phyloP scores from a whole-genome alignment of 495 filamentous ascomycete species.

The Filosporella fistucella region DNA sequence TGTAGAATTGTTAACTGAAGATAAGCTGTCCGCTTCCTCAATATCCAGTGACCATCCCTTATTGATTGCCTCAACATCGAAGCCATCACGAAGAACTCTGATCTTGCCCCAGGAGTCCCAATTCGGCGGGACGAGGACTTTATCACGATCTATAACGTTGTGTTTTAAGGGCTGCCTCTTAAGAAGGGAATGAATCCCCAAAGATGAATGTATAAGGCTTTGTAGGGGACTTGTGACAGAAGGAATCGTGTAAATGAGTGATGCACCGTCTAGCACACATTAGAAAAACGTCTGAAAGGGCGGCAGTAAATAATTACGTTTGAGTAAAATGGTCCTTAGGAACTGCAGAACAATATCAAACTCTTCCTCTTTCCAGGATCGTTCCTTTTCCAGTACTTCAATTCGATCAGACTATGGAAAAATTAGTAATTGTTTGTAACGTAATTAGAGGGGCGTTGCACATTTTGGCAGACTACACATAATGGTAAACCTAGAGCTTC shows the following conservation, averaged over 20 bases:
- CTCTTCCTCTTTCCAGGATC: conserved; percentile 88
- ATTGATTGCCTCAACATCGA: conserved; percentile 84
- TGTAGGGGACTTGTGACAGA: conserved; percentile 75
- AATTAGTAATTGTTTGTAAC: conserved; percentile 10
- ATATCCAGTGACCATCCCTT: conserved; percentile 82
- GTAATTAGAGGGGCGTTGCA: too few species aligned
- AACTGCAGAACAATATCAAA: conserved; percentile 91
- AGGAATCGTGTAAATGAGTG: conserved; percentile 84
- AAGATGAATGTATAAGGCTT: conserved; percentile 77
- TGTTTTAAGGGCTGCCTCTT: conserved; percentile 82
- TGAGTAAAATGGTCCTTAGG: conserved; percentile 77
- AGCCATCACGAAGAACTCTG: conserved; percentile 85
- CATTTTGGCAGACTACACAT: conserved; percentile 90
- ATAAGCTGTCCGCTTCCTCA: conserved; percentile 33
- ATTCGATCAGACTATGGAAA: conserved; percentile 74
- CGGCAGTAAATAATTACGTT: conserved; percentile 51
- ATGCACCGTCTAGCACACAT: conserved; percentile 69
- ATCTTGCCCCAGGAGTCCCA: conserved; percentile 99
- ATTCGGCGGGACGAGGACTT: conserved; percentile 87
- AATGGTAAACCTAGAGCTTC: conserved; percentile 84
- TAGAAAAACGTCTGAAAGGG: conserved; percentile 3
- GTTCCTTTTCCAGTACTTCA: conserved; percentile 78
- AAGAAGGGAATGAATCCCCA: conserved; percentile 85
- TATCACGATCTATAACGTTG: conserved; percentile 94
- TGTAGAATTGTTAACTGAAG: background rate